Percentiles rank a stretch among this genome's conserved stretches.
These are phyloP conservation scores for Chloroidium sp. DNA, from an alignment of 163 green algal genomes.

Conservation along the genomic window DNA sequence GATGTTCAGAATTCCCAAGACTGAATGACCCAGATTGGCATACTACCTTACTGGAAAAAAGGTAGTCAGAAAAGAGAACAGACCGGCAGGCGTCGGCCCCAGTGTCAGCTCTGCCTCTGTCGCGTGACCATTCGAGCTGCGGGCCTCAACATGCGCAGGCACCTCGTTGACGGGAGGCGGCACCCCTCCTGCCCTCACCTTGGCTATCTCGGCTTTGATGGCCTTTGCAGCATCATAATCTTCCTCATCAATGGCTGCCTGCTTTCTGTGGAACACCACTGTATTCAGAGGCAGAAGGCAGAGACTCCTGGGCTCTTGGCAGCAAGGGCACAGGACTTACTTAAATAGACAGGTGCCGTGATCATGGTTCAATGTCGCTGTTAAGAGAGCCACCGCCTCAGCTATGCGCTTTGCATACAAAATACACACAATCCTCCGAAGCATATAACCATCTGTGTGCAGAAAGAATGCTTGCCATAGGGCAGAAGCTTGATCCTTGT, in stretches of 20 bases:
- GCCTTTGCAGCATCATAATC: slow-evolving; percentile 91
- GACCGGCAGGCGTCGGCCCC: too few relatives aligned
- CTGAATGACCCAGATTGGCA: too few relatives aligned
- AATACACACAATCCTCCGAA: not conserved
- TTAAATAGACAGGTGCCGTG: not conserved
- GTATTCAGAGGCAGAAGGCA: not conserved
- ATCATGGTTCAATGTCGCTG: not conserved
- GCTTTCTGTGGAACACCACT: slow-evolving; percentile 6
- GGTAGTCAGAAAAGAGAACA: too few relatives aligned
- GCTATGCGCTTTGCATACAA: not conserved
- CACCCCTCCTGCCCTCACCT: slow-evolving; percentile 36
- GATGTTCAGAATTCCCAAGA: too few relatives aligned
- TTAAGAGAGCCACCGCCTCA: not conserved
- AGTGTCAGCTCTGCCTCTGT: too few relatives aligned
- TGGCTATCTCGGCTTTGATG: slow-evolving; percentile 83
- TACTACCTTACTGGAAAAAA: too few relatives aligned
- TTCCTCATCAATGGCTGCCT: slow-evolving; percentile 59
- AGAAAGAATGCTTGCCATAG: not conserved
- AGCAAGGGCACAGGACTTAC: too few relatives aligned
- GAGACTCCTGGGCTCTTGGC: too few relatives aligned
- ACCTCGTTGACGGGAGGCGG: too few relatives aligned
- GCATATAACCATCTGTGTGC: not conserved
- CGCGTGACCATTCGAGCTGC: too few relatives aligned
- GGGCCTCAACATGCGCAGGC: too few relatives aligned
- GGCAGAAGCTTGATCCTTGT: too few relatives aligned